Evolutionary conservation across 371 early-diverging fungal genomes (phyloP).

Genomic region (Rhizomucor miehei): DNA sequence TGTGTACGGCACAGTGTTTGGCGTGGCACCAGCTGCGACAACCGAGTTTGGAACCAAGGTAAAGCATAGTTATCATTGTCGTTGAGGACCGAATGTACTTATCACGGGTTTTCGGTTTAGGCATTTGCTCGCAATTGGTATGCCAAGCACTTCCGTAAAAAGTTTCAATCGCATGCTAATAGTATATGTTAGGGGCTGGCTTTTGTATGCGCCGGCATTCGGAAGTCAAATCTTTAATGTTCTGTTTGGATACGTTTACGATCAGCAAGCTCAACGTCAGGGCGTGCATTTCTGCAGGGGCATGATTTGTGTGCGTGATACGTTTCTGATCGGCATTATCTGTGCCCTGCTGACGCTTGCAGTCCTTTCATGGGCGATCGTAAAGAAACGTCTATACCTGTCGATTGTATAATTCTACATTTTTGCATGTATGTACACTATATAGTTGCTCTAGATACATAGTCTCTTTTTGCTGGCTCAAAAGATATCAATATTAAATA

Average conservation of each 20-base stretch:
- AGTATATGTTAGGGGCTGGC: slow-evolving; percentile 43
- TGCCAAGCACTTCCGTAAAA: neutral
- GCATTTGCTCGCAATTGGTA: slow-evolving; percentile 46
- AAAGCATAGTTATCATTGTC: slow-evolving; percentile 2
- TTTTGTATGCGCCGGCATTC: slow-evolving; percentile 45
- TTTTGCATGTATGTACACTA: no score
- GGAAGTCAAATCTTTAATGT: slow-evolving; percentile 43
- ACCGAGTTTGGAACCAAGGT: slow-evolving; percentile 45
- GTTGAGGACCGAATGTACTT: neutral
- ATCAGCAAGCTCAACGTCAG: slow-evolving; percentile 27
- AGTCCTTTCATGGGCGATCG: slow-evolving; percentile 31
- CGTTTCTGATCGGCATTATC: slow-evolving; percentile 26
- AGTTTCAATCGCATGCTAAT: neutral
- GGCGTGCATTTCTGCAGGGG: slow-evolving; percentile 29
- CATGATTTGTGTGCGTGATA: slow-evolving; percentile 23
- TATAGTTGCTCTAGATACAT: no score
- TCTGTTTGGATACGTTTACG: slow-evolving; percentile 39
- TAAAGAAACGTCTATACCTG: slow-evolving; percentile 22
- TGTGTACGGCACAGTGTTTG: slow-evolving; percentile 40
- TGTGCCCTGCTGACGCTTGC: slow-evolving; percentile 15
- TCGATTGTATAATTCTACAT: no score
- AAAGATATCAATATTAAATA: no score
- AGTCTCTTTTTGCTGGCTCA: no score
- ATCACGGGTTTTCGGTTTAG: slow-evolving; percentile 10
- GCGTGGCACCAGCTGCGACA: slow-evolving; percentile 38